A percentile compares a stretch with the other conserved stretches of the same genome.
These are phyloP conservation scores for Fistulinella cinereoalba DNA, from an alignment of 1,284 basidiomycete species.

Conservation along the genomic window DNA sequence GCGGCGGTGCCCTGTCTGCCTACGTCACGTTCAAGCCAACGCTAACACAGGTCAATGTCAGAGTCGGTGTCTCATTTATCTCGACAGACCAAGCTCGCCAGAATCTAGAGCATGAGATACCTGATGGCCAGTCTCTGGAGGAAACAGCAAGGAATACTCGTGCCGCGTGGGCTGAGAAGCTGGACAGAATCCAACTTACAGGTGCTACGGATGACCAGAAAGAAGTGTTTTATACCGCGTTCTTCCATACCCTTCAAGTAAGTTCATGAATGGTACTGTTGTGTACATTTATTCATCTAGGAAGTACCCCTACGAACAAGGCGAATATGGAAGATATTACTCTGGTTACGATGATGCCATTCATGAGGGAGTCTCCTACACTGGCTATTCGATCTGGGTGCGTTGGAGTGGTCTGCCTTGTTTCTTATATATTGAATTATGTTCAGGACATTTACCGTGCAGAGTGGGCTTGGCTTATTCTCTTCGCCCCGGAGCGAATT, in stretches of 20 bases:
- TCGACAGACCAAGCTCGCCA: slow-evolving; percentile 69
- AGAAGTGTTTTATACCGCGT: slow-evolving; percentile 62
- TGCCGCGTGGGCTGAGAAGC: slow-evolving; percentile 68
- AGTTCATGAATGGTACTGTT: slow-evolving; percentile 1
- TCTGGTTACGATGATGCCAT: slow-evolving; percentile 70
- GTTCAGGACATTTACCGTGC: slow-evolving; percentile 74
- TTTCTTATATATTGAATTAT: background rate
- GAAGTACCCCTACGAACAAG: slow-evolving; percentile 79
- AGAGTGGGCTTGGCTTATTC: slow-evolving; percentile 74
- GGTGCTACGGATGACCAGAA: slow-evolving; percentile 54
- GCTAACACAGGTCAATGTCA: slow-evolving; percentile 50
- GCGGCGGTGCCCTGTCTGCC: slow-evolving; percentile 52
- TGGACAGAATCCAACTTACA: slow-evolving; percentile 59
- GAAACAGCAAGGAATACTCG: slow-evolving; percentile 58
- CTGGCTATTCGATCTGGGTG: slow-evolving; percentile 84
- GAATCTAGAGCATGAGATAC: slow-evolving; percentile 63
- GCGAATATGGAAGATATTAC: slow-evolving; percentile 70
- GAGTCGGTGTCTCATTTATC: slow-evolving; percentile 78
- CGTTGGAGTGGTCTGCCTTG: slow-evolving; percentile 9
- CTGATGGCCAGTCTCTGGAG: slow-evolving; percentile 59
- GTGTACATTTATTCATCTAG: slow-evolving; percentile 6
- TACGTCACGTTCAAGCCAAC: slow-evolving; percentile 52
- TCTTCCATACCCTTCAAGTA: slow-evolving; percentile 70
- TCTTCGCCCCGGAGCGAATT: slow-evolving; percentile 73
- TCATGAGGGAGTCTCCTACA: slow-evolving; percentile 67